Evolutionary conservation across 164 flowering plant species (phyloP).

Genomic region (Warburgia ugandensis): DNA sequence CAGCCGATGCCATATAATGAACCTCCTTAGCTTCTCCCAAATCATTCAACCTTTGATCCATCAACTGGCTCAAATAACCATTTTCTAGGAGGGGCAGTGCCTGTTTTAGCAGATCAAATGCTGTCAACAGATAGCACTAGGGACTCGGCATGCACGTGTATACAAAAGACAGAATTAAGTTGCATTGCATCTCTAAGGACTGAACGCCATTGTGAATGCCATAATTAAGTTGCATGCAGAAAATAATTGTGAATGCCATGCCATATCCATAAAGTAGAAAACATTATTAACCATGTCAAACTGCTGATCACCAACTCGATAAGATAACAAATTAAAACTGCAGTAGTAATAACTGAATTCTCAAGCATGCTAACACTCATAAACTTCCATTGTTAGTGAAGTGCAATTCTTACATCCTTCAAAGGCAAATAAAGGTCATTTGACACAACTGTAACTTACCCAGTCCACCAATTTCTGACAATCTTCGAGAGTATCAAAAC

Average conservation of each 20-base stretch:
- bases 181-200: too few species aligned
- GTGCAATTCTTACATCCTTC: neutral
- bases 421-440: neutral
- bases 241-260: too few species aligned
- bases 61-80: constrained; percentile 17
- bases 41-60: constrained; percentile 29
- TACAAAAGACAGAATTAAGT: neutral
- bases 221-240: too few species aligned
- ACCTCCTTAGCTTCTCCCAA: constrained; percentile 12
- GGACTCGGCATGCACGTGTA: neutral
- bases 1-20: constrained; percentile 25
- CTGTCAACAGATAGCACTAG: neutral
- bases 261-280: too few species aligned
- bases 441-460: constrained; percentile 20
- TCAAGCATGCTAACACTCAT: neutral
- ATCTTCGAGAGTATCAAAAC: constrained; percentile 4
- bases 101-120: constrained; percentile 15
- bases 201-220: too few species aligned
- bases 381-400: neutral
- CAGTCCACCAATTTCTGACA: constrained; percentile 19
- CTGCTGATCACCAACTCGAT: too few species aligned
- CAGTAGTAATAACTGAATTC: too few species aligned
- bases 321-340: too few species aligned
- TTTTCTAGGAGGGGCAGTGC: constrained; percentile 27
- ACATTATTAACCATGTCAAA: too few species aligned